Percentiles rank a stretch among this genome's conserved stretches.
Conservation (phyloP, 2,329 filamentous ascomycete species). For the Colletotrichum orchidophilum region DNA sequence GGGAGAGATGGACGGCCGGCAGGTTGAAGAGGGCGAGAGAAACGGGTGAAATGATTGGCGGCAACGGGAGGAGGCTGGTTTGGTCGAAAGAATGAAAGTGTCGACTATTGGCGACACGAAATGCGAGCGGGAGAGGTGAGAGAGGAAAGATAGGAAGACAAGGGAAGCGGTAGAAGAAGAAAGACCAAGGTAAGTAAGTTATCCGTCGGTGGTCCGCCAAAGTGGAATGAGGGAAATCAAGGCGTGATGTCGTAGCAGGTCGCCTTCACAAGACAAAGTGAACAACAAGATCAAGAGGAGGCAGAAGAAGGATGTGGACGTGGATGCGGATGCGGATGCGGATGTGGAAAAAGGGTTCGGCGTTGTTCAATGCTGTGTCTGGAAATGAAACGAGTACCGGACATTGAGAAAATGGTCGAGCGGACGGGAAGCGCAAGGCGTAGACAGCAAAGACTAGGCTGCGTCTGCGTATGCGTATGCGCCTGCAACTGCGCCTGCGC, state of each 20-base stretch:
- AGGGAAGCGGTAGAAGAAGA: too few relatives aligned
- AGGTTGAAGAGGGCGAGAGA: neutral
- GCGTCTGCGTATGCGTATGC: too few relatives aligned
- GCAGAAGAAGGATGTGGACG: neutral
- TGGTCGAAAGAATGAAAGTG: neutral
- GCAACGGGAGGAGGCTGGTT: neutral
- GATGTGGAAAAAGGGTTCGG: neutral
- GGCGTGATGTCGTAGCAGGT: neutral
- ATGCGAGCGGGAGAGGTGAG: neutral
- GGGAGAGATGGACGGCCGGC: neutral
- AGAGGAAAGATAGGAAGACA: neutral
- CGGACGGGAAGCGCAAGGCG: neutral
- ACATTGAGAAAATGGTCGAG: slow-evolving; percentile 18
- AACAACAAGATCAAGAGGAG: neutral
- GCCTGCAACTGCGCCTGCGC: neutral
- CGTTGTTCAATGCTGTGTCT: slow-evolving; percentile 19
- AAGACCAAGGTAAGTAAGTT: too few relatives aligned
- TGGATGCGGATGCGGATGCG: neutral
- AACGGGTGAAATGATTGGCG: neutral
- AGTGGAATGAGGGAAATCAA: neutral
- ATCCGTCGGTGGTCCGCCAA: neutral
- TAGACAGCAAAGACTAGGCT: neutral
- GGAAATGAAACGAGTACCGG: slow-evolving; percentile 29
- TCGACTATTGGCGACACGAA: neutral
- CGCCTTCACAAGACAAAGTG: neutral